These are phyloP conservation scores for Petunia hybrid DNA, from an alignment of 305 asterid genomes.

Conservation along the genomic window DNA sequence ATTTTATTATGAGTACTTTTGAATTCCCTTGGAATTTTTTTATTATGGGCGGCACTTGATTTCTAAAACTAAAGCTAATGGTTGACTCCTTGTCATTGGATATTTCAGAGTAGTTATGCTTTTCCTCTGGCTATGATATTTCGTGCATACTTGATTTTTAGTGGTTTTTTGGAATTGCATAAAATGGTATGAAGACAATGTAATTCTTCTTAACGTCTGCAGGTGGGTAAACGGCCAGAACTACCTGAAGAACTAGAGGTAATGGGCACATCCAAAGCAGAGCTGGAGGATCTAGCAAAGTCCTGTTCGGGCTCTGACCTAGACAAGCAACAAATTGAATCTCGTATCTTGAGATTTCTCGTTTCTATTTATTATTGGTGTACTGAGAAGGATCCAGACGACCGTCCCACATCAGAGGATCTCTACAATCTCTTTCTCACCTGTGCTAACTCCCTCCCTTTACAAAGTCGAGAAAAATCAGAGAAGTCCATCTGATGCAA, in stretches of 20 bases:
- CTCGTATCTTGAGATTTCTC: constrained; percentile 55
- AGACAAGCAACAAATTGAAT: constrained; percentile 47
- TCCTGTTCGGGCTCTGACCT: constrained; percentile 29
- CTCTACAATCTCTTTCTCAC: constrained; percentile 55
- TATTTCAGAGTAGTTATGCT: neutral
- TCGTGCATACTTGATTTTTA: neutral
- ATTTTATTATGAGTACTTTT: neutral
- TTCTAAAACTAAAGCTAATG: neutral
- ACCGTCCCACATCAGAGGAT: constrained; percentile 73
- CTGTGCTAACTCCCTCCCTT: constrained; percentile 44
- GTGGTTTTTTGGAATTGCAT: constrained; percentile 7
- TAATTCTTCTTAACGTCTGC: constrained; percentile 26
- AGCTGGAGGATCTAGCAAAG: constrained; percentile 37
- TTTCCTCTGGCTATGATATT: neutral
- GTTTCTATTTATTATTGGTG: constrained; percentile 62
- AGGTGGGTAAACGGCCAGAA: constrained; percentile 68
- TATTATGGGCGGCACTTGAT: neutral
- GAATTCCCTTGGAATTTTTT: neutral
- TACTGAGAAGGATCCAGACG: constrained; percentile 69
- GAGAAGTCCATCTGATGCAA: constrained; percentile 25
- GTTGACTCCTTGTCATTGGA: neutral
- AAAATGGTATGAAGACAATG: constrained; percentile 1
- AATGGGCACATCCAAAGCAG: constrained; percentile 44
- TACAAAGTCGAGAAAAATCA: constrained; percentile 47
- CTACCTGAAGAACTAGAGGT: constrained; percentile 58